A percentile compares a stretch with the other conserved stretches of the same genome.
Evolutionary conservation across 2,329 filamentous ascomycete genomes (phyloP).

Genomic region (Thyridium curvatum): DNA sequence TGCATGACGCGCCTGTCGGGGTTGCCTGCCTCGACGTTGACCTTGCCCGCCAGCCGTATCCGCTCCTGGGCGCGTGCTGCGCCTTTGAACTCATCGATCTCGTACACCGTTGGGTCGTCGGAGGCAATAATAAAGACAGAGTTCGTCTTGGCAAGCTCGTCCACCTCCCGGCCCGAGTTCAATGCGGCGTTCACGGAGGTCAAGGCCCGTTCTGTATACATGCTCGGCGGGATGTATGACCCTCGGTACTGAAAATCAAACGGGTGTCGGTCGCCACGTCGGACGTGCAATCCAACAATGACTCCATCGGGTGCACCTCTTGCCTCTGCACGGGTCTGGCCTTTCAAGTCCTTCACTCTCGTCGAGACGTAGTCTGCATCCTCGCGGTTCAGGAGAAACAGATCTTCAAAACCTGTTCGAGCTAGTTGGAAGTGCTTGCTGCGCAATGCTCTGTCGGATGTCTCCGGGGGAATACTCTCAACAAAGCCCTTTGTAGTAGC

Average conservation of each 20-base stretch:
- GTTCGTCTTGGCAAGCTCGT: constrained; percentile 27
- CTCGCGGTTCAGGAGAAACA: constrained; percentile 63
- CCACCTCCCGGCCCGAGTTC: constrained; percentile 29
- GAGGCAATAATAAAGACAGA: constrained; percentile 63
- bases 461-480: constrained; percentile 40
- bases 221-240: constrained; percentile 69
- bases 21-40: constrained; percentile 31
- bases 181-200: constrained; percentile 45
- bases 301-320: constrained; percentile 38
- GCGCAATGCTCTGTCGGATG: constrained; percentile 21
- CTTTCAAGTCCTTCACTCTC: constrained; percentile 50
- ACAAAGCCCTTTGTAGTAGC: constrained; percentile 62
- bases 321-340: constrained; percentile 29
- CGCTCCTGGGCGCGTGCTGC: constrained; percentile 62
- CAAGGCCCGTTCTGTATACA: constrained; percentile 56
- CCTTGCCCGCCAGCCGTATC: constrained; percentile 68
- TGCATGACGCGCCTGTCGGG: constrained; percentile 45
- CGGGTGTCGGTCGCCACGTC: constrained; percentile 73
- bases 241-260: constrained; percentile 69
- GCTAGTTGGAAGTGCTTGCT: constrained; percentile 62
- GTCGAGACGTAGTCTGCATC: constrained; percentile 59
- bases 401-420: constrained; percentile 62
- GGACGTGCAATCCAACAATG: constrained; percentile 68
- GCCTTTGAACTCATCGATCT: constrained; percentile 53
- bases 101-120: constrained; percentile 73